phyloP scores from a whole-genome alignment of 345 rosid species.

The Boechera divaricarpa region DNA sequence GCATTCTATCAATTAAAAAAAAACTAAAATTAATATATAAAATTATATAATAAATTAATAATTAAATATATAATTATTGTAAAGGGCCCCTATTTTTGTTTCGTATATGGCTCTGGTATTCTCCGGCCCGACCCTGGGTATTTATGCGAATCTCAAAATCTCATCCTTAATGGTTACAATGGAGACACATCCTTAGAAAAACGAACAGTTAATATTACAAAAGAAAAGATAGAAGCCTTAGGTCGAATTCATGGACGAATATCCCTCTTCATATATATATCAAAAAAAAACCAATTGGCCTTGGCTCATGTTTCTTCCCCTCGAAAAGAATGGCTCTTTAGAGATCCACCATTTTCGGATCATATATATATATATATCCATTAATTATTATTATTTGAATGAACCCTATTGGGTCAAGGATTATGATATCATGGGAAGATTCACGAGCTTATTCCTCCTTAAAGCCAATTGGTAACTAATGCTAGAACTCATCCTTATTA shows the following conservation, averaged over 20 bases:
- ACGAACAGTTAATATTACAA: no score
- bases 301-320: neutral
- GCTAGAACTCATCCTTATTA: neutral
- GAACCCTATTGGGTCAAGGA: neutral
- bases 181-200: no score
- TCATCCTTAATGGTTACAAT: no score
- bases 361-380: neutral
- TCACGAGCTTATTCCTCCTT: neutral
- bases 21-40: no score
- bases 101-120: no score
- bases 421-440: slow-evolving; percentile 1
- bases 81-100: no score
- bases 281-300: neutral
- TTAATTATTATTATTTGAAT: neutral
- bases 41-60: no score
- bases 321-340: neutral
- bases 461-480: neutral
- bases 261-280: neutral
- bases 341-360: neutral
- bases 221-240: neutral
- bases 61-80: no score
- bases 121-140: no score
- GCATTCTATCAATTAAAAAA: no score
- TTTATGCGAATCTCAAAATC: no score
- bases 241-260: neutral